Base-by-base conservation (phyloP, 169 alveolate species). In the Plasmodium gonderi region DNA sequence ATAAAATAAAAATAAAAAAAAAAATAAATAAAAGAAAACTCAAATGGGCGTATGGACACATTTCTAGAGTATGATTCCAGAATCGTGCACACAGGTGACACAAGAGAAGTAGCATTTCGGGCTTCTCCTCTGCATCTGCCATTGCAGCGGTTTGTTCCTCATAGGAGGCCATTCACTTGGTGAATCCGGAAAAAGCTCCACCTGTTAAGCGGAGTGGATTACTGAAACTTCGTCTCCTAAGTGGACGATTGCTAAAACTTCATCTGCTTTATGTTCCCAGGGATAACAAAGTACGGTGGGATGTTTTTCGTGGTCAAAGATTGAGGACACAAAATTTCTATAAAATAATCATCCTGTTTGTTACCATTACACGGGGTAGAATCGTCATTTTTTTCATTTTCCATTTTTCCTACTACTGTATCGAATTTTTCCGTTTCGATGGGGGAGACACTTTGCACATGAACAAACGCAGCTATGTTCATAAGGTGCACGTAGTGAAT, bases 271-370 rank as follows among this genome's bases (percentile, higher is more conserved):
- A 74, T 69, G 33, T 90, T 79, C 31, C 97, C 96, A 3, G 97
- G 95, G 26, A 95, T 90, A 17, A 95, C 76, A 26, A 95, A 94
- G 92, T 40, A 91, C 0, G 95, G 89, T 23, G 97, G 97, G 3
- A 95, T 89, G 42, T 95, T 90, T 29, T 95, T 87, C 14, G 96
- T 90, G 12, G 97, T 91, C 67, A 94, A 77, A 26, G 79, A 65
- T 12, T 92, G 45, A n/a, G 95, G 96, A 38, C 97, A 95, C 14
- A 92, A 12, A 5, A 77, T 93, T 47, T 95, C 97, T 14, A 91
- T 44, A 23, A 78, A 17, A 68, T 36, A 76, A 77, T 80, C 92
- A 31, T 45, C 77, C 14, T 79, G 47, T 14, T 67, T 26, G 23
- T 78, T 67, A 17, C 82, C 42, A 26, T 64, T 40, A 26, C 36